A percentile compares a stretch with the other conserved stretches of the same genome.
phyloP scores from a whole-genome alignment of 2,329 filamentous ascomycete genomes.

The Calonectria pseudoturangicola region DNA sequence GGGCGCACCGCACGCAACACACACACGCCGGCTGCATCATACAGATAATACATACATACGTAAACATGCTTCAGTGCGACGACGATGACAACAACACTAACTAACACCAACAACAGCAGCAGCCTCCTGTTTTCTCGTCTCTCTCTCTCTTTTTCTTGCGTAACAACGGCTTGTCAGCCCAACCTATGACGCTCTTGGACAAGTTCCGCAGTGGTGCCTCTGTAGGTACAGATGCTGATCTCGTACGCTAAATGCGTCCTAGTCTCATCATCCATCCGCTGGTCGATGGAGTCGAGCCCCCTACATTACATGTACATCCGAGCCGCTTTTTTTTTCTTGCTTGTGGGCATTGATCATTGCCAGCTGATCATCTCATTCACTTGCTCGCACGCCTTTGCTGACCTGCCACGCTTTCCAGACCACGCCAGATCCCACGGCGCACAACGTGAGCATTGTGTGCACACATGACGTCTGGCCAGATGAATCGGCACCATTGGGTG shows the following conservation, averaged over 20 bases:
- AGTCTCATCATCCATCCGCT: conserved; percentile 29
- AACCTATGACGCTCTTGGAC: conserved; percentile 37
- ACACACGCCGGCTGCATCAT: not conserved
- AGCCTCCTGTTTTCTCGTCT: not conserved
- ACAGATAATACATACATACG: not conserved
- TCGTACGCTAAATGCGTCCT: conserved; percentile 29
- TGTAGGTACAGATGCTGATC: conserved; percentile 27
- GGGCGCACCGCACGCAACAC: conserved; percentile 1
- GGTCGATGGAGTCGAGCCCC: conserved; percentile 28
- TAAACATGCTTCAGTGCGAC: conserved; percentile 1
- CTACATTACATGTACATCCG: conserved; percentile 12
- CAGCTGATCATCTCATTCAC: conserved; percentile 28
- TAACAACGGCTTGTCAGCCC: conserved; percentile 22
- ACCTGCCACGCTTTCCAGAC: conserved; percentile 3
- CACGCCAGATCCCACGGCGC: conserved; percentile 3
- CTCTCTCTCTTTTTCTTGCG: not conserved
- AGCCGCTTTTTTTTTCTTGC: conserved; percentile 26
- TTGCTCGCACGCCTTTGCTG: conserved; percentile 4
- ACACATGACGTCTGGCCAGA: conserved; percentile 6
- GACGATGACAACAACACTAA: not conserved
- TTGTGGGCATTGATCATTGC: conserved; percentile 30
- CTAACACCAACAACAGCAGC: not conserved
- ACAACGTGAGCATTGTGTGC: not conserved
- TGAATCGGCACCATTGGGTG: not conserved
- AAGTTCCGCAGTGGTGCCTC: conserved; percentile 30